phyloP scores from a whole-genome alignment of 2,329 filamentous ascomycete species.

The Epicoccum nigrum region DNA sequence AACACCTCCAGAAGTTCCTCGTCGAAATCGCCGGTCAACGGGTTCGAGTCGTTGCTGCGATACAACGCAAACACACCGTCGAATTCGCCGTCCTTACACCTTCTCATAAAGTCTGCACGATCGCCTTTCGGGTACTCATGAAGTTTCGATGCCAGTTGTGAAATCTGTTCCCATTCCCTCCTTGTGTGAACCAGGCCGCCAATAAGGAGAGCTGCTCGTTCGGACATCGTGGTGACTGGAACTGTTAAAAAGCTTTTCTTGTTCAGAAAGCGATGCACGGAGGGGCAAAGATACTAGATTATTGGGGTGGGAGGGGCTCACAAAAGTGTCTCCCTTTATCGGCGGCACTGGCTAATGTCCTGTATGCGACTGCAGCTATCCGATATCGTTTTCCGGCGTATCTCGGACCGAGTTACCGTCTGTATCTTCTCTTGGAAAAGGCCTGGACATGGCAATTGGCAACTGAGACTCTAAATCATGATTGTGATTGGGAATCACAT shows the following conservation, averaged over 20 bases:
- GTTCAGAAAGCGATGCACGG: neutral
- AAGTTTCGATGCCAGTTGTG: constrained; percentile 40
- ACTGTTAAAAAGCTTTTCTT: neutral
- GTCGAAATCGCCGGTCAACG: constrained; percentile 56
- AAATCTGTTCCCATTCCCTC: constrained; percentile 54
- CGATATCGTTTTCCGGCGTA: constrained; percentile 26
- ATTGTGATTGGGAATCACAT: neutral
- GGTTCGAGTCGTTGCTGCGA: constrained; percentile 63
- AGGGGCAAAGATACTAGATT: neutral
- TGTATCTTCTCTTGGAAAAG: neutral
- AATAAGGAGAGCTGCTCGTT: constrained; percentile 53
- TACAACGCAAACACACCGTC: constrained; percentile 63
- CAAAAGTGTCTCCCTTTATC: constrained; percentile 3
- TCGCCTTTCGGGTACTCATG: constrained; percentile 62
- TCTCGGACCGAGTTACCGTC: constrained; percentile 28
- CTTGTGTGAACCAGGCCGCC: constrained; percentile 53
- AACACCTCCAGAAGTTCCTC: constrained; percentile 51
- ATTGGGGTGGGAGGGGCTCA: neutral
- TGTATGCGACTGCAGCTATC: constrained; percentile 14
- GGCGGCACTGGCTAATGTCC: constrained; percentile 29
- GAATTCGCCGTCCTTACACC: constrained; percentile 61
- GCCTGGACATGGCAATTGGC: constrained; percentile 2
- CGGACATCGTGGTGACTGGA: constrained; percentile 30
- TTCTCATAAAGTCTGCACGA: constrained; percentile 61
- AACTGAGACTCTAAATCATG: neutral